A percentile compares a stretch with the other conserved stretches of the same genome.
Conservation (phyloP, 176 grass and related monocot genomes). For the Rhynchospora pubera region DNA sequence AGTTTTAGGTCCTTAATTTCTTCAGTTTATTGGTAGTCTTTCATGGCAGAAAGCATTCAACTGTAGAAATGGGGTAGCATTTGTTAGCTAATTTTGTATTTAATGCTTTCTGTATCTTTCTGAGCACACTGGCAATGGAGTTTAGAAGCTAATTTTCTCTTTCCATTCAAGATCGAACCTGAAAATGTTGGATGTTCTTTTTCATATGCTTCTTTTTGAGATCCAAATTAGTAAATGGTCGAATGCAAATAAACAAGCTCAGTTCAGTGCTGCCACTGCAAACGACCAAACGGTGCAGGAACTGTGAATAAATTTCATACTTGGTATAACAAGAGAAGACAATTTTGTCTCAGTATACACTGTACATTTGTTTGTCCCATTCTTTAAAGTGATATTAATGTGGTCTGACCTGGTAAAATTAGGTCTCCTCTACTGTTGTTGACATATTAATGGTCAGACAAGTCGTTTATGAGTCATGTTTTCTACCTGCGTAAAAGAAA, state of each 20-base stretch:
- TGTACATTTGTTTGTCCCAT: not conserved
- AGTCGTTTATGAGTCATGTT: not conserved
- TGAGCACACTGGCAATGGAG: not conserved
- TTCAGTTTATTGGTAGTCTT: not conserved
- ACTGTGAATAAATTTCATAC: not conserved
- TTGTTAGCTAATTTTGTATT: slow-evolving; percentile 14
- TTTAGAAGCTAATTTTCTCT: not conserved
- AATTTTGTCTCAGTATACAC: not conserved
- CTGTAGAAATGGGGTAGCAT: not conserved
- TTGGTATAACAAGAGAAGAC: not conserved
- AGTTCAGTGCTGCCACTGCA: not conserved
- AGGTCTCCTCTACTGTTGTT: not conserved
- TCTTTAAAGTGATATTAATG: slow-evolving; percentile 3
- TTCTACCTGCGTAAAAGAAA: no score
- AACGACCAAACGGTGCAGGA: not conserved
- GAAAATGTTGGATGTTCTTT: not conserved
- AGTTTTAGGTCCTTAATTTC: slow-evolving; percentile 9
- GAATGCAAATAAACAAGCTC: not conserved
- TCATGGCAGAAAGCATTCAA: slow-evolving; percentile 7
- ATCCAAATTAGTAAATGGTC: not conserved
- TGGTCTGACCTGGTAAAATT: not conserved
- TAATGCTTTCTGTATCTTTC: slow-evolving; percentile 9
- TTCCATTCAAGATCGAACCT: not conserved
- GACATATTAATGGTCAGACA: not conserved
- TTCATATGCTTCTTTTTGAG: not conserved